Evolutionary conservation across 2,329 filamentous ascomycete species (phyloP).

Genomic region (Xylogone sp.): DNA sequence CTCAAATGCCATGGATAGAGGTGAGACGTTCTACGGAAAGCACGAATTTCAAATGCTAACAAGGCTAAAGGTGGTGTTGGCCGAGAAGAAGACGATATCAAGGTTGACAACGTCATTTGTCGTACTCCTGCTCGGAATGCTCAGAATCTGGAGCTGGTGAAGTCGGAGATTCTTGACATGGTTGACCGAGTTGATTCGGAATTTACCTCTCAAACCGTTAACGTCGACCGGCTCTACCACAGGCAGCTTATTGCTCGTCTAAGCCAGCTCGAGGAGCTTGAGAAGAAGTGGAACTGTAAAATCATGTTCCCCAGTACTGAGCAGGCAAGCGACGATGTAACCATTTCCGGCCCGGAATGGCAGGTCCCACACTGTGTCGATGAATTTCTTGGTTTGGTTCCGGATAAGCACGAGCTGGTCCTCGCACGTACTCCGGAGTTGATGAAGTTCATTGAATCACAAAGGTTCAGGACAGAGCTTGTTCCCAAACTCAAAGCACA

Average conservation of each 20-base stretch:
- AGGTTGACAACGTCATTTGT: conserved; percentile 98
- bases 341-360: conserved; percentile 94
- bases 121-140: conserved; percentile 95
- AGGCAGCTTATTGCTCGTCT: conserved; percentile 88
- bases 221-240: conserved; percentile 92
- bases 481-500: conserved; percentile 82
- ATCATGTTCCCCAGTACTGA: conserved; percentile 98
- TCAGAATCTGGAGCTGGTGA: conserved; percentile 93
- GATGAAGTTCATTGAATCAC: conserved; percentile 75
- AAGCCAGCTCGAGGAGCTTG: conserved; percentile 84
- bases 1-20: conserved; percentile 97
- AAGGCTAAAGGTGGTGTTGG: conserved; percentile 57
- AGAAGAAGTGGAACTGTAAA: conserved; percentile 99
- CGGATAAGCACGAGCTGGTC: conserved; percentile 88
- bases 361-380: conserved; percentile 97
- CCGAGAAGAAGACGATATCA: conserved; percentile 96
- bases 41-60: not conserved
- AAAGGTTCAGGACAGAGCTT: conserved; percentile 76
- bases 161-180: conserved; percentile 99
- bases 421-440: conserved; percentile 74
- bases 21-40: conserved; percentile 12
- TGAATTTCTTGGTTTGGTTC: conserved; percentile 95
- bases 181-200: conserved; percentile 85
- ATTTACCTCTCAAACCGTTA: conserved; percentile 90
- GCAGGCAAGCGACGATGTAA: conserved; percentile 93